phyloP scores from a whole-genome alignment of 495 filamentous ascomycete genomes.

The Penicillium crystallinum region DNA sequence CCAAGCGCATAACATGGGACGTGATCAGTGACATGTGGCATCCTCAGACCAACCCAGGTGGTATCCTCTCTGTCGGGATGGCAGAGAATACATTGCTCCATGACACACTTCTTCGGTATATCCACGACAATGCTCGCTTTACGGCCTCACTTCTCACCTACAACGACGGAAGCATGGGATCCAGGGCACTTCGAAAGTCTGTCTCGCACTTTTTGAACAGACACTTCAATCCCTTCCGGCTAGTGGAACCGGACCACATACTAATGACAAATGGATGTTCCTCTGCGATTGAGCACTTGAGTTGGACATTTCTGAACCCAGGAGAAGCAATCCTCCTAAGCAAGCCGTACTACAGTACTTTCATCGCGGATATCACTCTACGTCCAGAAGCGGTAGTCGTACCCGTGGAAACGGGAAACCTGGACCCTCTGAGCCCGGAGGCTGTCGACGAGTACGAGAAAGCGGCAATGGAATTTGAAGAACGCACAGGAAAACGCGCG shows the following conservation, averaged over 20 bases:
- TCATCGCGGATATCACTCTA: slow-evolving; percentile 29
- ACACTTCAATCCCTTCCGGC: slow-evolving; percentile 32
- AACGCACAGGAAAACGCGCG: slow-evolving; percentile 34
- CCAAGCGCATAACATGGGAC: too few relatives aligned
- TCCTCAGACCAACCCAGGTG: neutral
- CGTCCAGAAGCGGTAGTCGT: slow-evolving; percentile 30
- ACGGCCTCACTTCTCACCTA: slow-evolving; percentile 35
- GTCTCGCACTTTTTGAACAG: slow-evolving; percentile 42
- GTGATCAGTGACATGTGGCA: neutral
- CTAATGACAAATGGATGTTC: slow-evolving; percentile 46
- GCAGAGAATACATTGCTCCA: slow-evolving; percentile 40
- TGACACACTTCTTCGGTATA: slow-evolving; percentile 22
- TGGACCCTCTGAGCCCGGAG: slow-evolving; percentile 39
- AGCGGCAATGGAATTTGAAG: slow-evolving; percentile 25
- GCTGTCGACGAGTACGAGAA: slow-evolving; percentile 39
- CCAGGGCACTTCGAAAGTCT: slow-evolving; percentile 27
- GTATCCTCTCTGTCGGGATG: slow-evolving; percentile 20
- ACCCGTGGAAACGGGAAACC: slow-evolving; percentile 38
- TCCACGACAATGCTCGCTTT: slow-evolving; percentile 28
- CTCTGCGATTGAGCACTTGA: slow-evolving; percentile 39
- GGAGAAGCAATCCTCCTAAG: slow-evolving; percentile 48
- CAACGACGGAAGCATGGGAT: slow-evolving; percentile 29
- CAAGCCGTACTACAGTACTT: slow-evolving; percentile 45
- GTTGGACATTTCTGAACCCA: slow-evolving; percentile 37
- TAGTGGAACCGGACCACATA: slow-evolving; percentile 36